Percentiles rank a stretch among this genome's conserved stretches.
These are phyloP conservation scores for Breviolum minutum DNA, from an alignment of 73 alveolate species.

Conservation along the genomic window DNA sequence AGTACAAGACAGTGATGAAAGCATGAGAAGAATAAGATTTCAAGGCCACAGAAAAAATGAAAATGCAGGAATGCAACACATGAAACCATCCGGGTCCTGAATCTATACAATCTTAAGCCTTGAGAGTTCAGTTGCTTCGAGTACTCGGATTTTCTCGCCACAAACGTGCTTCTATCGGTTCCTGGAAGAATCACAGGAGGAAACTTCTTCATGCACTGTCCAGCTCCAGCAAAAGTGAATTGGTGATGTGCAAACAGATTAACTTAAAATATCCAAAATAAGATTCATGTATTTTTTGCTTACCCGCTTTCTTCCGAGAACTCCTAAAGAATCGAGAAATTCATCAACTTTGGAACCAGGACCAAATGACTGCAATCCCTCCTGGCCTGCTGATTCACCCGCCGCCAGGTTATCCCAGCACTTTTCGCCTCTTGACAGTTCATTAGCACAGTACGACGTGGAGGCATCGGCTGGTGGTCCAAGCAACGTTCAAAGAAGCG, in stretches of 20 bases:
- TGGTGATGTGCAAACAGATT: too few species aligned
- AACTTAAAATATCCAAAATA: too few species aligned
- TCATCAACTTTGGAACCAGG: neutral
- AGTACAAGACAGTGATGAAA: too few species aligned
- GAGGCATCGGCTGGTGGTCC: constrained; percentile 66
- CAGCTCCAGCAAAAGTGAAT: too few species aligned
- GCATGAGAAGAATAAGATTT: too few species aligned
- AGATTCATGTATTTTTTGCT: too few species aligned
- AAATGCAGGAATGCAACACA: too few species aligned
- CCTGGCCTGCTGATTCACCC: constrained; percentile 39
- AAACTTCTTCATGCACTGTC: too few species aligned
- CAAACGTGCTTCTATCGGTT: constrained; percentile 3
- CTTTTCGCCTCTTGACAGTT: constrained; percentile 35
- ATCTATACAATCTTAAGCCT: neutral
- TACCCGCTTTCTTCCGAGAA: too few species aligned
- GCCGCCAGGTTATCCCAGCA: constrained; percentile 47
- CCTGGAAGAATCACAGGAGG: neutral
- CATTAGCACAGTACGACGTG: constrained; percentile 23
- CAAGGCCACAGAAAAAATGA: too few species aligned
- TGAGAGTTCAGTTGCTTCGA: neutral
- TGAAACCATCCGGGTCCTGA: too few species aligned
- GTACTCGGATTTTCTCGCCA: constrained; percentile 32
- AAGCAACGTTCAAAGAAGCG: constrained; percentile 91
- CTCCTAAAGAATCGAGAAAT: neutral
- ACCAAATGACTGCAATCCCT: neutral